Evolutionary conservation across 768 basidiomycete genomes (phyloP).

Genomic region (Rhodotorula diobovata): DNA sequence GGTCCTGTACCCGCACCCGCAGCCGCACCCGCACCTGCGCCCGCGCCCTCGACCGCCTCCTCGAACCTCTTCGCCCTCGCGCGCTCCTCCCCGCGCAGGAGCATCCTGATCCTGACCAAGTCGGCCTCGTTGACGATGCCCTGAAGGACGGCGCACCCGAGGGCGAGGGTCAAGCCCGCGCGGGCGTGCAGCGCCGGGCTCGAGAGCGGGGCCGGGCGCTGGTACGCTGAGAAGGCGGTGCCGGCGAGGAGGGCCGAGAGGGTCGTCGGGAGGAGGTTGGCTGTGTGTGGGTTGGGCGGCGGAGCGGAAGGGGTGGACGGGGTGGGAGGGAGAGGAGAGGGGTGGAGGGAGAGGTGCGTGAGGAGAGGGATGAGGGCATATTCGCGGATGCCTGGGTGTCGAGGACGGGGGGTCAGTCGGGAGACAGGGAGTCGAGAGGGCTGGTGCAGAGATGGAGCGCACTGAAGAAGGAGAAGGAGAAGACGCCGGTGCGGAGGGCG

Average conservation of each 20-base stretch:
- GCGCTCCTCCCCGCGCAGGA: slow-evolving; percentile 16
- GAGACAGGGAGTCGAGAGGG: background rate
- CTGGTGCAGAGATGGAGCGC: background rate
- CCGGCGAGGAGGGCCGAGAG: slow-evolving; percentile 24
- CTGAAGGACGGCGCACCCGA: slow-evolving; percentile 36
- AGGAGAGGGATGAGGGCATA: slow-evolving; percentile 26
- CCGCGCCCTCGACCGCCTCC: background rate
- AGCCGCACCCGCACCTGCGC: background rate
- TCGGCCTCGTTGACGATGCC: slow-evolving; percentile 37
- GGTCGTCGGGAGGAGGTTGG: slow-evolving; percentile 29
- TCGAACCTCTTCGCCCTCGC: background rate
- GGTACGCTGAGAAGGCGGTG: slow-evolving; percentile 30
- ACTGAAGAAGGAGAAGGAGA: slow-evolving; percentile 43
- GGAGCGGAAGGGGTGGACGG: background rate
- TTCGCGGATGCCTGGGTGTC: slow-evolving; percentile 24
- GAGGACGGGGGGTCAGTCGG: background rate
- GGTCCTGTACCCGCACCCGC: background rate
- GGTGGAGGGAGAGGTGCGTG: slow-evolving; percentile 16
- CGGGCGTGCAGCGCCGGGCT: slow-evolving; percentile 5
- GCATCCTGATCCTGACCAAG: slow-evolving; percentile 22
- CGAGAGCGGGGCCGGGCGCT: slow-evolving; percentile 1
- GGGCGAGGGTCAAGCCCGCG: slow-evolving; percentile 36
- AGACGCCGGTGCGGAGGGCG: slow-evolving; percentile 28
- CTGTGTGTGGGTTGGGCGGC: slow-evolving; percentile 8
- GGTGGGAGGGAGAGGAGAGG: slow-evolving; percentile 1